A percentile compares a stretch with the other conserved stretches of the same genome.
Conservation (phyloP, 2,329 filamentous ascomycete genomes). For the Calonectria hawksworthii region DNA sequence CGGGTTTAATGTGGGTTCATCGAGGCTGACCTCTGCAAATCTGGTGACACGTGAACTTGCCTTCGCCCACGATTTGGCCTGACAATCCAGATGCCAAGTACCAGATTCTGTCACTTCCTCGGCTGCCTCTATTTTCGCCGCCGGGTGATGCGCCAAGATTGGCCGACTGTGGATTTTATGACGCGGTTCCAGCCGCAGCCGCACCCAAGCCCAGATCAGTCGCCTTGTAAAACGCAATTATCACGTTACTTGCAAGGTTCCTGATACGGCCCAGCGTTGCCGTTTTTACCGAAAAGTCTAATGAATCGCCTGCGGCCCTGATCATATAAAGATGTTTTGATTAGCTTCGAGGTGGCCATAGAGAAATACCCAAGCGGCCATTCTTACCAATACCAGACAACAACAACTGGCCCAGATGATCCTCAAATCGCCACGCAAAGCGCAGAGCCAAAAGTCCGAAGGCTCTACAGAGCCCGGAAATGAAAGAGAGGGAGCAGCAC, state of each 20-base stretch:
- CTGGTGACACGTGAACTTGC: conserved; percentile 1
- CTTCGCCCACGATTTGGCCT: background rate
- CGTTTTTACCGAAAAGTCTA: conserved; percentile 24
- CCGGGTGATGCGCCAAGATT: conserved; percentile 16
- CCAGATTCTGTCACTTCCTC: conserved; percentile 8
- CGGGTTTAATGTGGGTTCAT: conserved; percentile 2
- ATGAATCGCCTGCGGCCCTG: background rate
- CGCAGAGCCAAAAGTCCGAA: background rate
- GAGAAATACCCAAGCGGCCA: background rate
- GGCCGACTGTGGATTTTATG: conserved; percentile 8
- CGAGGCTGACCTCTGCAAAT: background rate
- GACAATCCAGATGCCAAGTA: background rate
- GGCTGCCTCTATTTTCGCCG: background rate
- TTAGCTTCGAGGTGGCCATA: background rate
- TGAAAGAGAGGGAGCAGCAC: background rate
- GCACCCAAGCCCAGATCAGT: background rate
- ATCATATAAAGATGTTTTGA: conserved; percentile 15
- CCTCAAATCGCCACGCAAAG: background rate
- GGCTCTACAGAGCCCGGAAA: background rate
- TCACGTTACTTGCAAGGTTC: conserved; percentile 17
- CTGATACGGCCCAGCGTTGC: background rate
- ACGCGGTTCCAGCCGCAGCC: background rate
- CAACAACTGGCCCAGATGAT: background rate
- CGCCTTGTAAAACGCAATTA: conserved; percentile 19
- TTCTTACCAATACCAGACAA: background rate